Evolutionary conservation across 768 basidiomycete genomes (phyloP).

Genomic region (Suillus luteus): DNA sequence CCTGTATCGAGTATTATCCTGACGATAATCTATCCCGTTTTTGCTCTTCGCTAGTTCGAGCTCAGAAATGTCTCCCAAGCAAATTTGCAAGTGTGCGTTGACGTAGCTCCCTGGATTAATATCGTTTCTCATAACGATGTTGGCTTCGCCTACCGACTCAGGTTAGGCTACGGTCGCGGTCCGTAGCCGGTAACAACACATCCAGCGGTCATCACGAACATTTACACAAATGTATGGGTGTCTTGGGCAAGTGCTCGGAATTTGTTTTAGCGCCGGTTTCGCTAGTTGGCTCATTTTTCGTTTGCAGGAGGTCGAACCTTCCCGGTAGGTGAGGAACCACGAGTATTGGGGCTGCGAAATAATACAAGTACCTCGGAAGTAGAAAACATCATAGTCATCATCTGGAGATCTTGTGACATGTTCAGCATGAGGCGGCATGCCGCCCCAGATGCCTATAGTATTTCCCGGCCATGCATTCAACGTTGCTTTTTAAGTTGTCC

Average conservation of each 20-base stretch:
- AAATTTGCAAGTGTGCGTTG: neutral
- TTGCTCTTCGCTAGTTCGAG: neutral
- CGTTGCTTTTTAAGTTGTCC: neutral
- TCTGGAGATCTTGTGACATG: neutral
- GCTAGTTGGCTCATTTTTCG: neutral
- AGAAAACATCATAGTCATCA: neutral
- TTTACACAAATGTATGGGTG: neutral
- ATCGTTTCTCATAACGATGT: neutral
- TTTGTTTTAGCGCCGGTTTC: neutral
- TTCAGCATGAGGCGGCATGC: neutral
- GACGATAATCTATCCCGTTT: constrained; percentile 3
- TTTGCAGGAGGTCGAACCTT: neutral
- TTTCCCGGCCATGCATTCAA: neutral
- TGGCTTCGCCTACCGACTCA: neutral
- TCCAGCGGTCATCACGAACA: neutral
- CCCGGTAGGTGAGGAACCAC: neutral
- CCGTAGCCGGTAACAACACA: neutral
- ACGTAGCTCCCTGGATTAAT: neutral
- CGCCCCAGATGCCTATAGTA: neutral
- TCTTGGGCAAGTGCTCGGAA: neutral
- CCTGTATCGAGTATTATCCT: constrained; percentile 9
- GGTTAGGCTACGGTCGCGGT: neutral
- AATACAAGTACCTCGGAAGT: neutral
- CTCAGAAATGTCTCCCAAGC: neutral
- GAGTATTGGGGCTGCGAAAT: neutral